Evolutionary conservation across 2,329 filamentous ascomycete genomes (phyloP).

Genomic region (Bipolaris sorokiniana): DNA sequence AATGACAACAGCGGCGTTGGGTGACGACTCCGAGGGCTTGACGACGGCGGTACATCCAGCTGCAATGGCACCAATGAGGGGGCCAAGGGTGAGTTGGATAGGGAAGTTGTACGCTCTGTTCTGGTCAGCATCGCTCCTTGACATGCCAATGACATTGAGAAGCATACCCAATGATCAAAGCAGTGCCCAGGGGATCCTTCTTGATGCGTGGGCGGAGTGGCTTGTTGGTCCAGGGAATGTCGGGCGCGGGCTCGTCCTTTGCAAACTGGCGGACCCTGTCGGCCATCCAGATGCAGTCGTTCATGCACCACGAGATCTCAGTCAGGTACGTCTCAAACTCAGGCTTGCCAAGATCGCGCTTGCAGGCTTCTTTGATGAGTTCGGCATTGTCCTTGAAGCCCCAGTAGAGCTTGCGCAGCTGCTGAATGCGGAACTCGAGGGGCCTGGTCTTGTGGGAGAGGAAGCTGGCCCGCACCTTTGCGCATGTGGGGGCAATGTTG

Average conservation of each 20-base stretch:
- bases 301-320: constrained; percentile 79
- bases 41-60: constrained; percentile 88
- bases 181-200: constrained; percentile 85
- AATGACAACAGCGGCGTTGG: constrained; percentile 76
- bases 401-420: constrained; percentile 96
- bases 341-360: constrained; percentile 79
- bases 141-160: not conserved
- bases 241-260: constrained; percentile 76
- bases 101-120: constrained; percentile 88
- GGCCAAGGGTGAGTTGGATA: constrained; percentile 77
- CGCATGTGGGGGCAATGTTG: constrained; percentile 43
- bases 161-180: constrained; percentile 71
- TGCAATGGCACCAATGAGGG: constrained; percentile 86
- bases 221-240: constrained; percentile 72
- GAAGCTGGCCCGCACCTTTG: constrained; percentile 71
- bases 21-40: constrained; percentile 87
- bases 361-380: constrained; percentile 75
- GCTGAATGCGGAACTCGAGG: constrained; percentile 78
- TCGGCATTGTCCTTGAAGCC: constrained; percentile 78
- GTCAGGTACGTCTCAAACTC: constrained; percentile 73
- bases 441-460: constrained; percentile 80
- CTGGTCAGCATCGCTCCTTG: not conserved
- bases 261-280: constrained; percentile 81
- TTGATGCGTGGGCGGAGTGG: constrained; percentile 75
- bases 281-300: constrained; percentile 79